phyloP scores from a whole-genome alignment of 1,284 basidiomycete species.

The Cutaneotrichosporon sp. region DNA sequence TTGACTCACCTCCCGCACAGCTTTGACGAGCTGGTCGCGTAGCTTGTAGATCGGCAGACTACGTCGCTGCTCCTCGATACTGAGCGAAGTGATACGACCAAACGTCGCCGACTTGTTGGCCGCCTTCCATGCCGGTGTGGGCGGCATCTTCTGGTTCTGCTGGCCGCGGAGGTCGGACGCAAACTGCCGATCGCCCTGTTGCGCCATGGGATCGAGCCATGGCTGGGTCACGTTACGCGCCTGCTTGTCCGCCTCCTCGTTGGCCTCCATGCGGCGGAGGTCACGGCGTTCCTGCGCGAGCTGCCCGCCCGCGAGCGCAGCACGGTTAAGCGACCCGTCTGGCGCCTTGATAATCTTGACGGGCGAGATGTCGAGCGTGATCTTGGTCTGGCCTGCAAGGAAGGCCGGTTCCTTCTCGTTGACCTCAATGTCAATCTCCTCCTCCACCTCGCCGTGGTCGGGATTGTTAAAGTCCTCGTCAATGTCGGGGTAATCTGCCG shows the following conservation, averaged over 20 bases:
- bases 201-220: constrained; percentile 98
- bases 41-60: constrained; percentile 94
- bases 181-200: constrained; percentile 76
- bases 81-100: constrained; percentile 78
- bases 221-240: constrained; percentile 87
- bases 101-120: constrained; percentile 97
- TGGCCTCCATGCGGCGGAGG: constrained; percentile 85
- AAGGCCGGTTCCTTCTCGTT: constrained; percentile 96
- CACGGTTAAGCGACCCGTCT: constrained; percentile 89
- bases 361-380: constrained; percentile 89
- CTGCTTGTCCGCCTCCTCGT: constrained; percentile 90
- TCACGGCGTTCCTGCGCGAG: constrained; percentile 93
- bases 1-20: constrained; percentile 63
- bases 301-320: constrained; percentile 86
- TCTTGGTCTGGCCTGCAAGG: constrained; percentile 90
- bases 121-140: constrained; percentile 86
- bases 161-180: constrained; percentile 84
- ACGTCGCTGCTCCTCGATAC: constrained; percentile 89
- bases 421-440: constrained; percentile 95
- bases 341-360: constrained; percentile 96
- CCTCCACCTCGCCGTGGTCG: constrained; percentile 79
- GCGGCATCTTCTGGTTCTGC: constrained; percentile 46
- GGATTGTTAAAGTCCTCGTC: constrained; percentile 80
- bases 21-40: constrained; percentile 83
- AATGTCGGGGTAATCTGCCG: constrained; percentile 92